A percentile compares a stretch with the other conserved stretches of the same genome.
Evolutionary conservation across 768 basidiomycete genomes (phyloP).

Genomic region (Russula abietina): DNA sequence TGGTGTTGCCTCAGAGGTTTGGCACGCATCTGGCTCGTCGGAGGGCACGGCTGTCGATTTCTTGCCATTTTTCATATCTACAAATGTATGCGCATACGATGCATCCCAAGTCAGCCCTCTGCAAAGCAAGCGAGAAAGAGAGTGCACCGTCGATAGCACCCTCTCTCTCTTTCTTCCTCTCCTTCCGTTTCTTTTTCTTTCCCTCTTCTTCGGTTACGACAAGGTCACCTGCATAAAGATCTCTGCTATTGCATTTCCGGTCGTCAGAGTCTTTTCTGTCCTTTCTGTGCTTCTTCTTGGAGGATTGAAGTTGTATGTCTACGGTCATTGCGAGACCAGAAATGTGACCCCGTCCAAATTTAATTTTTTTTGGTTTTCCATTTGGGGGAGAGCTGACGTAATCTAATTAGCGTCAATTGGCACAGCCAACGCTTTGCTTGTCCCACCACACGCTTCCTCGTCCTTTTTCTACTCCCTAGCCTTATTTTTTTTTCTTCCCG

Average conservation of each 20-base stretch:
- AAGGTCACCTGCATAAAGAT: neutral
- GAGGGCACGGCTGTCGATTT: neutral
- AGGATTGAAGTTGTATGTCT: neutral
- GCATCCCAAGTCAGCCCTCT: neutral
- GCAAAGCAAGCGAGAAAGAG: neutral
- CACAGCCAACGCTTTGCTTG: neutral
- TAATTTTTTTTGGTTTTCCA: no score
- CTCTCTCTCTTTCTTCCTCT: conserved; percentile 2
- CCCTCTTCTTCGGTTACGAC: neutral
- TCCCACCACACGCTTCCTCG: neutral
- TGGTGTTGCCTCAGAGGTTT: neutral
- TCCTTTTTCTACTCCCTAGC: neutral
- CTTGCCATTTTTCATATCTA: neutral
- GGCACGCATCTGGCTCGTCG: conserved; percentile 1
- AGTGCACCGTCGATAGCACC: neutral
- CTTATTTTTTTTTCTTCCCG: neutral
- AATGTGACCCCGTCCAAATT: neutral
- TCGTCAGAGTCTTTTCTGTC: conserved; percentile 3
- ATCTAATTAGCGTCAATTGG: neutral
- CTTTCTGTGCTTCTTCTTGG: neutral
- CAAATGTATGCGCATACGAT: neutral
- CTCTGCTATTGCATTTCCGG: conserved; percentile 1
- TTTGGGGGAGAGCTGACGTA: conserved; percentile 7
- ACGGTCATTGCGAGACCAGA: conserved; percentile 2
- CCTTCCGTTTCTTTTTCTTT: conserved; percentile 1